phyloP scores from a whole-genome alignment of 331 rosid genomes.

The Acacia pycnantha region DNA sequence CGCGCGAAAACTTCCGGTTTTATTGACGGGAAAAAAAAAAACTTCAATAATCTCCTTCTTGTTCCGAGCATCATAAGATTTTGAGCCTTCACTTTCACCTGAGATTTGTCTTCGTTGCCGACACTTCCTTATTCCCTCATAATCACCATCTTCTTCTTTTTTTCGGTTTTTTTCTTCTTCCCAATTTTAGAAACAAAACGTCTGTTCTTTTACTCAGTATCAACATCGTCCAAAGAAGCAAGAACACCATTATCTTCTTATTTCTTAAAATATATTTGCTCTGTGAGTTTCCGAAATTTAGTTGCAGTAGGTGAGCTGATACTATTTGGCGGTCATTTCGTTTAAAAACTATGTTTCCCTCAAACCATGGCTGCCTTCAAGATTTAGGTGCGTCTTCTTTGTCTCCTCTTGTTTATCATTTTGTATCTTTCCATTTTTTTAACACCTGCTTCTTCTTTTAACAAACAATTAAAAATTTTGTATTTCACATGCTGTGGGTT shows the following conservation, averaged over 20 bases:
- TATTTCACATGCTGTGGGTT: conserved; percentile 5
- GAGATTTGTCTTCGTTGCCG: conserved; percentile 38
- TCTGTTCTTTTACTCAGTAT: background rate
- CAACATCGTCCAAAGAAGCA: background rate
- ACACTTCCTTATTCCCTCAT: conserved; percentile 32
- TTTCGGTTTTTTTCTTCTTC: background rate
- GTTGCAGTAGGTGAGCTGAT: conserved; percentile 53
- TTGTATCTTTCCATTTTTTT: conserved; percentile 12
- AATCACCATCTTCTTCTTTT: background rate
- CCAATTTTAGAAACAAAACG: background rate
- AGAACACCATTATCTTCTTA: background rate
- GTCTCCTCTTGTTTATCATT: conserved; percentile 40
- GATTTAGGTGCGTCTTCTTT: conserved; percentile 49
- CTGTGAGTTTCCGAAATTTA: conserved; percentile 22
- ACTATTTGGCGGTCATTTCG: conserved; percentile 38
- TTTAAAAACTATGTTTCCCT: conserved; percentile 37
- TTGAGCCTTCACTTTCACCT: conserved; percentile 33
- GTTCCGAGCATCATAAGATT: background rate
- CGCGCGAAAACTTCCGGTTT: conserved; percentile 49
- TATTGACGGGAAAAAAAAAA: conserved; percentile 5
- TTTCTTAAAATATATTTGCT: conserved; percentile 11
- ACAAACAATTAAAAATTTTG: background rate
- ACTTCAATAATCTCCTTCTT: background rate
- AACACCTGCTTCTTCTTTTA: background rate
- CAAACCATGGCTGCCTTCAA: conserved; percentile 32